phyloP scores from a whole-genome alignment of 75 land plant genomes.

The Selaginella tamariscina region DNA sequence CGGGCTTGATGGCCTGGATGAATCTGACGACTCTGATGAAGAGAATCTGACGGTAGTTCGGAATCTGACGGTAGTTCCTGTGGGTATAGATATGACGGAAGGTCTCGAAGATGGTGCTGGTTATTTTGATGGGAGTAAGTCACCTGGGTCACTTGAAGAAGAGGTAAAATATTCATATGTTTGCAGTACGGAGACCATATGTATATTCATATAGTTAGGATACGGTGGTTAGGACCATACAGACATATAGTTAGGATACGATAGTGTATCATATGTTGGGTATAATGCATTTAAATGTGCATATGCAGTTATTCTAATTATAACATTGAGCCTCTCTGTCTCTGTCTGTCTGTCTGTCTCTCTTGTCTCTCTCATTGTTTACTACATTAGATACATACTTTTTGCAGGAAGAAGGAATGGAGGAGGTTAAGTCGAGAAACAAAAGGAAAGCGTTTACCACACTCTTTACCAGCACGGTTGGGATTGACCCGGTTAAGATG shows the following conservation, averaged over 20 bases:
- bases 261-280: no score
- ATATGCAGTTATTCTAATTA: no score
- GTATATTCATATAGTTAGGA: no score
- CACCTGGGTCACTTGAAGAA: no score
- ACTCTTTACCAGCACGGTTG: slow-evolving; percentile 89
- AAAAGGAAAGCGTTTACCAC: slow-evolving; percentile 34
- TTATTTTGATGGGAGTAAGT: background rate
- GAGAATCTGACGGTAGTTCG: background rate
- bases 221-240: no score
- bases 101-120: slow-evolving; percentile 17
- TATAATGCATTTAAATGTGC: no score
- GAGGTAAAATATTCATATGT: no score
- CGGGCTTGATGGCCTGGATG: slow-evolving; percentile 19
- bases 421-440: background rate
- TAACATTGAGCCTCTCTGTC: no score
- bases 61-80: background rate
- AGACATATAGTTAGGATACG: no score
- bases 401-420: background rate
- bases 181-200: no score
- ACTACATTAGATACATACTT: background rate
- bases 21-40: slow-evolving; percentile 8
- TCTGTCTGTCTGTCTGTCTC: no score
- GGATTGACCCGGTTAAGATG: slow-evolving; percentile 84
- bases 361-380: no score
- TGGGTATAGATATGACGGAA: slow-evolving; percentile 22